phyloP scores from a whole-genome alignment of 257 asterid genomes.

The Misopates orontium region DNA sequence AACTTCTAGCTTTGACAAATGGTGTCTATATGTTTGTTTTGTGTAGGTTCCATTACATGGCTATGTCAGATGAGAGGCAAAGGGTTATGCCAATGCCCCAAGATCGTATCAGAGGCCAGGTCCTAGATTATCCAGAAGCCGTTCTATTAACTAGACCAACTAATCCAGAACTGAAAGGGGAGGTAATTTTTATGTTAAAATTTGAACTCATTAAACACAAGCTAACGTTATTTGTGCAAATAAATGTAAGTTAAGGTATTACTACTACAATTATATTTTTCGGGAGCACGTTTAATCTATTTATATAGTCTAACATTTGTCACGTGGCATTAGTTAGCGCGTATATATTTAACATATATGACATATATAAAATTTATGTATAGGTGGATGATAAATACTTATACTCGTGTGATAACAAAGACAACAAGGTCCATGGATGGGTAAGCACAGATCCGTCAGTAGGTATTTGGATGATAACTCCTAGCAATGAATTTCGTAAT shows the following conservation, averaged over 20 bases:
- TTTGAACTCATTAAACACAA: too few relatives aligned
- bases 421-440: conserved; percentile 60
- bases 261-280: too few relatives aligned
- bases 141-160: conserved; percentile 48
- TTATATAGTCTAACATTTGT: too few relatives aligned
- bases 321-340: background rate
- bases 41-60: conserved; percentile 64
- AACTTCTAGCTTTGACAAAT: too few relatives aligned
- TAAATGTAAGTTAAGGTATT: too few relatives aligned
- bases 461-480: conserved; percentile 77
- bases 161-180: conserved; percentile 45
- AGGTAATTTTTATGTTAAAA: conserved; percentile 36
- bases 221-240: too few relatives aligned
- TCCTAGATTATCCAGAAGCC: conserved; percentile 55
- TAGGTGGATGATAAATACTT: conserved; percentile 74
- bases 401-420: conserved; percentile 53
- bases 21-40: too few relatives aligned
- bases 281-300: too few relatives aligned
- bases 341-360: too few relatives aligned
- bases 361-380: too few relatives aligned
- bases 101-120: conserved; percentile 40
- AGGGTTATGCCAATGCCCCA: conserved; percentile 48
- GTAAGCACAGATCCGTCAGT: conserved; percentile 35
- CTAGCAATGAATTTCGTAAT: conserved; percentile 55
- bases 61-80: conserved; percentile 55